These are phyloP conservation scores for Carex kokanica DNA, from an alignment of 176 grass and related monocot genomes.

Conservation along the genomic window DNA sequence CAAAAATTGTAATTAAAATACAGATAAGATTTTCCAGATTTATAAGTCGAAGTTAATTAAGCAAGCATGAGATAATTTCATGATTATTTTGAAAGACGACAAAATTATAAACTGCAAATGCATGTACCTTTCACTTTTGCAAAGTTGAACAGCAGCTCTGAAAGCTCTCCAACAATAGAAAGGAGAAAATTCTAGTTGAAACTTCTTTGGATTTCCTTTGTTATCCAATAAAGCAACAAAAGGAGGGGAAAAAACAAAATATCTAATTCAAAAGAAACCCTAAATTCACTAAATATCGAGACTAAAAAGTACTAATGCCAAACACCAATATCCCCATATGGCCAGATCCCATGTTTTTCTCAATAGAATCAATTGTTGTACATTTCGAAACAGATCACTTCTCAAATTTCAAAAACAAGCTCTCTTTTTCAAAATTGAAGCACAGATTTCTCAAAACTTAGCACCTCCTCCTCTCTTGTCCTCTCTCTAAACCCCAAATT, in stretches of 20 bases:
- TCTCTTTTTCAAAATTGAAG: neutral
- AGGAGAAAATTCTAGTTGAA: neutral
- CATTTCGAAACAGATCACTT: constrained; percentile 9
- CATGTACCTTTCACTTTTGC: neutral
- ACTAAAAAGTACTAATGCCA: constrained; percentile 2
- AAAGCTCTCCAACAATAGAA: neutral
- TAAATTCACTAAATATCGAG: neutral
- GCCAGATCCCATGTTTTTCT: neutral
- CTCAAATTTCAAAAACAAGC: neutral
- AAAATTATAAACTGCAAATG: neutral
- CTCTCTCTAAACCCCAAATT: neutral
- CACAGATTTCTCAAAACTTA: constrained; percentile 7
- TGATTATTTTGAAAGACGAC: neutral
- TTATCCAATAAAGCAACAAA: neutral
- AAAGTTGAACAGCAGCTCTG: constrained; percentile 19
- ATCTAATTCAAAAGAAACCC: neutral
- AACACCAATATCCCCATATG: neutral
- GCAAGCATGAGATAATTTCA: neutral
- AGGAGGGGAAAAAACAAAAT: neutral
- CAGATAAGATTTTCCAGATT: constrained; percentile 11
- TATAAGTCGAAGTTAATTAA: neutral
- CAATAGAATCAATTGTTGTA: neutral
- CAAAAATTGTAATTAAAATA: constrained; percentile 1
- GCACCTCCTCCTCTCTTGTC: neutral
- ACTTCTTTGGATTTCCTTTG: neutral